Base-by-base conservation (phyloP, 192 early-diverging fungal species). In the Dimargaris verticillata region DNA sequence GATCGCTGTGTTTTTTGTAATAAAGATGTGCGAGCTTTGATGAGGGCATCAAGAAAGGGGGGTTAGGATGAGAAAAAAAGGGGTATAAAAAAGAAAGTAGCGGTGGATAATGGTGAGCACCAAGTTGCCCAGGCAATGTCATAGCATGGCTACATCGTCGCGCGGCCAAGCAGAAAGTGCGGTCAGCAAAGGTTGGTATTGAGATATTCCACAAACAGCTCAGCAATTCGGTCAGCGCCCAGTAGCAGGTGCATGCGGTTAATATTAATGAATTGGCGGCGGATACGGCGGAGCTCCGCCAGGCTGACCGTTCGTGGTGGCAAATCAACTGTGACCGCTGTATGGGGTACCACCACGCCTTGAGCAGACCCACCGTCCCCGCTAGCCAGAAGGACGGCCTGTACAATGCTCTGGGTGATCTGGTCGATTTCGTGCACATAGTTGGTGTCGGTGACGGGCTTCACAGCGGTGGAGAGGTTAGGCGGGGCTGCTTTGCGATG, bases 371-470 rank as follows among this genome's bases (percentile, higher is more conserved):
- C 66, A 28, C 78, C 78, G 43, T 81, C 73, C 47, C 85, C 89
- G 66, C 92, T 88, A 22, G 81, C 80, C 28, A 91, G 84, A 51
- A 93, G 59, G 7, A 95, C 67, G 0, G 76, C 77, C 58, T 84
- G 82, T 13, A 90, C 84, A 15, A 98, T 78, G 43, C 86, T 83
- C 68, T 84, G 74, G 0, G 89, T 89, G 9, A 78, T 78, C 43
- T 82, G 75, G 61, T 98, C 93, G 61, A 98, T 76, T 69, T 96
- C 90, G 61, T 87, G 84, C 52, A 95, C 66, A 59, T 94, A 95
- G 68, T 95, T 96, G 5, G 91, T 89, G 54, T 88, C 89, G 20
- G 83, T 81, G 0, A 89, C 83, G 0, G 90, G 91, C 79, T 92
- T 96, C 78, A 84, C 72, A 0, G 92, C 84, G 10, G 92, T 95